Evolutionary conservation across 805 yeast species (phyloP).

Genomic region (Starmerella floris): DNA sequence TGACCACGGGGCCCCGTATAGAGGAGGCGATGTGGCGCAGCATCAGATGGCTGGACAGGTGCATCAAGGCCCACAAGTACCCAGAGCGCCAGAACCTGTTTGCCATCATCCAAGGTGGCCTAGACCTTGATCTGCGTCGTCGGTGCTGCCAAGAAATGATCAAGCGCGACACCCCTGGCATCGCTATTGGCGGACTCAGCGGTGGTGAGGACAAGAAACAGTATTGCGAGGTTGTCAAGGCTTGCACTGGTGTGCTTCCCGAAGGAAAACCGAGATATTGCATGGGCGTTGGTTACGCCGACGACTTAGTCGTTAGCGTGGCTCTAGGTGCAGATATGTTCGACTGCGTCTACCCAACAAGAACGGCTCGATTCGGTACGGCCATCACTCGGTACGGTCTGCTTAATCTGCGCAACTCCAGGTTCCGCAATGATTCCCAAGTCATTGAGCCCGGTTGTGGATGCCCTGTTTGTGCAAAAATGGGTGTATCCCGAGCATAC

Average conservation of each 20-base stretch:
- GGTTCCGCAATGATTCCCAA: conserved; percentile 27
- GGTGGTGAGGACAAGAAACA: conserved; percentile 35
- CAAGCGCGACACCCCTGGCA: conserved; percentile 35
- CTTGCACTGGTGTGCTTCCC: conserved; percentile 33
- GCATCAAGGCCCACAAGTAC: conserved; percentile 33
- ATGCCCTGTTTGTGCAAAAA: conserved; percentile 33
- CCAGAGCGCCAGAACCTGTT: conserved; percentile 34
- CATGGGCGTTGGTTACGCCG: conserved; percentile 39
- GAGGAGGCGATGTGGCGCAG: conserved; percentile 36
- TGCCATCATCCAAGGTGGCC: conserved; percentile 36
- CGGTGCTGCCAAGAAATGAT: conserved; percentile 34
- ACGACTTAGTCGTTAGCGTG: conserved; percentile 34
- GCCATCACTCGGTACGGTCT: conserved; percentile 32
- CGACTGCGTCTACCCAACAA: conserved; percentile 36
- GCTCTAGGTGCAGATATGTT: conserved; percentile 37
- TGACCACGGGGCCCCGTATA: conserved; percentile 34
- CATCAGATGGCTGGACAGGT: conserved; percentile 35
- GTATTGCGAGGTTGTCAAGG: conserved; percentile 31
- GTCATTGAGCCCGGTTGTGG: conserved; percentile 32
- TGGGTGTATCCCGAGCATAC: conserved; percentile 31
- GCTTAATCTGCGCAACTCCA: conserved; percentile 28
- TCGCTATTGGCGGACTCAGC: conserved; percentile 37
- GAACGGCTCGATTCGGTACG: conserved; percentile 35
- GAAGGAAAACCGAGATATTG: conserved; percentile 33
- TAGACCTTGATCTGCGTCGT: conserved; percentile 30